Evolutionary conservation across 768 basidiomycete genomes (phyloP), one percentile per base, ranked within the genome.

Genomic region (Thelephora aurantiotincta): DNA sequence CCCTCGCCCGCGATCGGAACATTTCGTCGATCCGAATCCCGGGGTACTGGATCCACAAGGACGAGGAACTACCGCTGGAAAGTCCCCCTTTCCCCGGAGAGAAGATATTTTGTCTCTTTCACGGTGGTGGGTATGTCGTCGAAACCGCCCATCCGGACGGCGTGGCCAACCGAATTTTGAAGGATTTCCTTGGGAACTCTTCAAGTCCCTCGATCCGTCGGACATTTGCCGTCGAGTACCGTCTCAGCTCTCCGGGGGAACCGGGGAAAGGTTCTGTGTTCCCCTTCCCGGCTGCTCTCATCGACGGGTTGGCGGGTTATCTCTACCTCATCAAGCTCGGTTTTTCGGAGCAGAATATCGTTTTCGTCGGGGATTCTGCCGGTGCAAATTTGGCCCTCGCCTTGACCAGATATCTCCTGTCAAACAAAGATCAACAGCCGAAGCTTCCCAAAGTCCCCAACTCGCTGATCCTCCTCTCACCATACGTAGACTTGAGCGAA

Each of bases 231-330:
- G 50, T 74, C 53, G 76, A 76, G 47, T 79, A 77, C 52, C 68
- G 75, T 2, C 60, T 71, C 58, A 0, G 55, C n/a, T n/a, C n/a
- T n/a, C n/a, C n/a, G n/a, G n/a, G n/a, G n/a, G n/a, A n/a, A n/a
- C n/a, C n/a, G n/a, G n/a, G n/a, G n/a, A n/a, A n/a, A n/a, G n/a
- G n/a, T n/a, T n/a, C n/a, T n/a, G n/a, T n/a, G n/a, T n/a, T 58
- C n/a, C 60, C 74, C 0, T 78, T 77, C 58, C 77, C 78, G 1
- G 66, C 73, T 0, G 70, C 72, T 0, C 61, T 80, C 1, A 48
- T 78, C n/a, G 78, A 79, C 53, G 71, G 65, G 67, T 0, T 71
- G 74, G n/a, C n/a, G n/a, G n/a, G n/a, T n/a, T n/a, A n/a, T n/a
- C n/a, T n/a, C n/a, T n/a, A n/a, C n/a, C n/a, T n/a, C n/a, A n/a